Percentiles rank a stretch among this genome's conserved stretches.
Evolutionary conservation across 352 stramenopile species (phyloP).

Genomic region (Pythium scleroteichum): DNA sequence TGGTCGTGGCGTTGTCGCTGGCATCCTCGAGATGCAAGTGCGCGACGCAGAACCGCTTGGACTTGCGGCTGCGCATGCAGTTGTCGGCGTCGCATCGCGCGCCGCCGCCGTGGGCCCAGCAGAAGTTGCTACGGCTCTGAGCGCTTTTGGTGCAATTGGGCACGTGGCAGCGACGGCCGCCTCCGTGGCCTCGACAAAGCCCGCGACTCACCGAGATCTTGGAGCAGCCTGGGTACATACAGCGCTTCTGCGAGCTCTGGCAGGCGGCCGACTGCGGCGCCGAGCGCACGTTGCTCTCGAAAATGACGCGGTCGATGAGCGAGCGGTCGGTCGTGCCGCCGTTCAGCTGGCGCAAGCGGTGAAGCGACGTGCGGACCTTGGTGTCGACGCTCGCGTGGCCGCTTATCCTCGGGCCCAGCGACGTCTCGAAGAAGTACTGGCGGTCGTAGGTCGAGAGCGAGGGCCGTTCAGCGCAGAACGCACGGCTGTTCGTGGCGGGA

Average conservation of each 20-base stretch:
- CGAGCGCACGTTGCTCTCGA: constrained; percentile 41
- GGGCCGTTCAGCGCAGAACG: background rate
- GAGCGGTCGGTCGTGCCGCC: background rate
- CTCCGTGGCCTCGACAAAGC: constrained; percentile 65
- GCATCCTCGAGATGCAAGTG: constrained; percentile 36
- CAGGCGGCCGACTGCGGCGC: constrained; percentile 50
- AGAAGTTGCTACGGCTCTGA: constrained; percentile 68
- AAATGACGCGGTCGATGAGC: constrained; percentile 19
- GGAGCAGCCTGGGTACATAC: constrained; percentile 49
- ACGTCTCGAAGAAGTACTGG: no score
- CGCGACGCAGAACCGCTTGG: constrained; percentile 62
- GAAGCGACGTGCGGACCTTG: constrained; percentile 9
- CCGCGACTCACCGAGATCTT: constrained; percentile 73
- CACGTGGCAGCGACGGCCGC: constrained; percentile 65
- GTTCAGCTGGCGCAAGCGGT: constrained; percentile 13
- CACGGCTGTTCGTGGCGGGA: background rate
- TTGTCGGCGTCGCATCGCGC: constrained; percentile 60
- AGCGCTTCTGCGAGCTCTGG: constrained; percentile 64
- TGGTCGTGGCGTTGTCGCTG: background rate
- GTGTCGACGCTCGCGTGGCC: constrained; percentile 2
- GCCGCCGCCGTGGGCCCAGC: constrained; percentile 66
- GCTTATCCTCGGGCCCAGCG: background rate
- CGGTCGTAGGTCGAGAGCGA: no score
- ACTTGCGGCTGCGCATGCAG: constrained; percentile 72
- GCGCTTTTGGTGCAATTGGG: constrained; percentile 63